A percentile compares a stretch with the other conserved stretches of the same genome.
Conservation (phyloP, 73 alveolate species). For the Blepharisma japonicum region DNA sequence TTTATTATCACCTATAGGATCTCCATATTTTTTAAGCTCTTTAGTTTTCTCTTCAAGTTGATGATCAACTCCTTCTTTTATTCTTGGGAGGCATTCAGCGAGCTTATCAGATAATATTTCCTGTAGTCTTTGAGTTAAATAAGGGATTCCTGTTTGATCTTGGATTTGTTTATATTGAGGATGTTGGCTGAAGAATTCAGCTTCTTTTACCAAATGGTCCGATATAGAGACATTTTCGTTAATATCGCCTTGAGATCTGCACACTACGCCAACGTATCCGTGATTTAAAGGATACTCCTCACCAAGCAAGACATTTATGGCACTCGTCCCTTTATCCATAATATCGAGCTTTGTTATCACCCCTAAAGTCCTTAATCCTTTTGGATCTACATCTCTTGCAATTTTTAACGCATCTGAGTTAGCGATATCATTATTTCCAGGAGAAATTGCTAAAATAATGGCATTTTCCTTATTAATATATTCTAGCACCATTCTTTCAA, state of each 20-base stretch:
- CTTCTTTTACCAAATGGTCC: constrained; percentile 72
- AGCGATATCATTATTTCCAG: constrained; percentile 92
- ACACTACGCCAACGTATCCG: constrained; percentile 96
- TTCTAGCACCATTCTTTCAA: constrained; percentile 62
- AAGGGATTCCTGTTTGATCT: constrained; percentile 49
- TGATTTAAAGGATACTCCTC: constrained; percentile 82
- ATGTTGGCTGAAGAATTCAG: constrained; percentile 55
- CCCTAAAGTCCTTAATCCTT: constrained; percentile 86
- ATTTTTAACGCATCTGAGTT: constrained; percentile 86
- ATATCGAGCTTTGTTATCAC: constrained; percentile 92
- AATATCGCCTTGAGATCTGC: constrained; percentile 79
- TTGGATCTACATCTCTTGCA: constrained; percentile 95
- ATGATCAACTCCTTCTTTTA: constrained; percentile 20
- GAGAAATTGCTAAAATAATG: constrained; percentile 89
- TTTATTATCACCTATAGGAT: neutral
- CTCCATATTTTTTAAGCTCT: neutral
- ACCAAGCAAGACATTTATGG: constrained; percentile 82
- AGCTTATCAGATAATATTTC: constrained; percentile 41
- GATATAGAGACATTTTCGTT: constrained; percentile 56
- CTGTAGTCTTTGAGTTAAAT: constrained; percentile 37
- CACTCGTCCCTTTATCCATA: constrained; percentile 89
- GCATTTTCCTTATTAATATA: constrained; percentile 78
- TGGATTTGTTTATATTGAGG: constrained; percentile 45
- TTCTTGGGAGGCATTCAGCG: constrained; percentile 41
- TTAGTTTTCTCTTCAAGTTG: neutral